Conservation (phyloP, 139 green algal genomes). For the Pseudopediastrum boryanum region DNA sequence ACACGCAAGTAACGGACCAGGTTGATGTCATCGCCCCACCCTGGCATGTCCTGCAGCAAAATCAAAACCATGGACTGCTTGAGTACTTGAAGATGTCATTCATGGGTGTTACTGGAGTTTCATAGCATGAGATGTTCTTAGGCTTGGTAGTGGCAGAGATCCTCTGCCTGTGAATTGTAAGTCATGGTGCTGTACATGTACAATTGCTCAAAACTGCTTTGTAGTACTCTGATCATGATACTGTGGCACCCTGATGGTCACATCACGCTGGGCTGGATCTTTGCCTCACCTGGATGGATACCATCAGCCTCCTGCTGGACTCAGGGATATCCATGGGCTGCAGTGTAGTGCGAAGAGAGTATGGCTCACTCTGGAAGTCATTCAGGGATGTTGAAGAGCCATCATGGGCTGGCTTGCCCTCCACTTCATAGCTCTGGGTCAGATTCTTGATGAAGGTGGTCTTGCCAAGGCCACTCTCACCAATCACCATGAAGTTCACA, state of each 20-base stretch:
- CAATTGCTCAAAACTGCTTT: no score
- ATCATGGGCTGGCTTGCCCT: not conserved
- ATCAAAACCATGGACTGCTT: no score
- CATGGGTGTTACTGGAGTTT: no score
- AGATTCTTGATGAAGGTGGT: conserved; percentile 36
- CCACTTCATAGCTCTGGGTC: conserved; percentile 7
- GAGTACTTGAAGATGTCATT: no score
- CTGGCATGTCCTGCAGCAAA: conserved; percentile 43
- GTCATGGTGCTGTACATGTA: no score
- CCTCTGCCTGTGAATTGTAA: no score
- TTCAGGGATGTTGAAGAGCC: conserved; percentile 19
- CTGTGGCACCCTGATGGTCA: no score
- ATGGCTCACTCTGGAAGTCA: conserved; percentile 18
- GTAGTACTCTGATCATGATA: no score
- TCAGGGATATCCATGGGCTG: conserved; percentile 33
- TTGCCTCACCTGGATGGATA: no score
- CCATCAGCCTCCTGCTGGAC: conserved; percentile 13
- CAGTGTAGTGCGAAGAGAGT: conserved; percentile 29
- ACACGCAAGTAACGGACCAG: conserved; percentile 15
- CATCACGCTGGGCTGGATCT: no score
- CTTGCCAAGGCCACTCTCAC: conserved; percentile 33
- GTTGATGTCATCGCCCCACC: conserved; percentile 41
- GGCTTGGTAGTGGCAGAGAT: no score
- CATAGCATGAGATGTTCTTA: no score
- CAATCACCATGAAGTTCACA: conserved; percentile 31